Percentiles rank a stretch among this genome's conserved stretches.
These are phyloP conservation scores for Lentinula boryana DNA, from an alignment of 768 basidiomycete genomes.

Conservation along the genomic window DNA sequence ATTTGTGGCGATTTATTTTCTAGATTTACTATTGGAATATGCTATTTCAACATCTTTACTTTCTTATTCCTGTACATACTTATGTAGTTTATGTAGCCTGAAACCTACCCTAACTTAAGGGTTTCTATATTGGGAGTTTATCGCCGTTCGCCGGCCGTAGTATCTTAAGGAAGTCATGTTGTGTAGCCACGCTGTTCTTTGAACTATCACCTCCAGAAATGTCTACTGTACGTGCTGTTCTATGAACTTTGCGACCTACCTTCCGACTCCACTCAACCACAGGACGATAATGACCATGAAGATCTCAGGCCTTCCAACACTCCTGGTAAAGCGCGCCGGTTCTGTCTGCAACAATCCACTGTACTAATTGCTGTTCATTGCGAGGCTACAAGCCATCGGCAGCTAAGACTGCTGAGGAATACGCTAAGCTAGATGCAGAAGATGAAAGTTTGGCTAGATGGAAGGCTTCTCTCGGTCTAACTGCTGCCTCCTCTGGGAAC, in stretches of 20 bases:
- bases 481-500: slow-evolving; percentile 38
- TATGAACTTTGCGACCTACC: background rate
- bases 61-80: background rate
- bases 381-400: slow-evolving; percentile 72
- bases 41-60: too few species aligned
- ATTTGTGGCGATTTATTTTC: too few species aligned
- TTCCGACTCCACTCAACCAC: slow-evolving; percentile 1
- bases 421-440: slow-evolving; percentile 77
- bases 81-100: background rate
- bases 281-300: slow-evolving; percentile 66
- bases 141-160: background rate
- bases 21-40: too few species aligned
- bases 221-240: slow-evolving; percentile 40
- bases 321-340: slow-evolving; percentile 41
- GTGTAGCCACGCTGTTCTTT: slow-evolving; percentile 11
- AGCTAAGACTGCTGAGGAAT: slow-evolving; percentile 62
- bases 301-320: slow-evolving; percentile 65
- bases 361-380: background rate
- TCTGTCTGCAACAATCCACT: background rate
- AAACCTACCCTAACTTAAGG: too few species aligned
- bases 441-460: slow-evolving; percentile 93
- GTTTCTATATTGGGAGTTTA: background rate
- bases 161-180: slow-evolving; percentile 11
- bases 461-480: slow-evolving; percentile 91
- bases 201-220: slow-evolving; percentile 28